These are phyloP conservation scores for Fusarium domesticum DNA, from an alignment of 2,329 filamentous ascomycete genomes.

Conservation along the genomic window DNA sequence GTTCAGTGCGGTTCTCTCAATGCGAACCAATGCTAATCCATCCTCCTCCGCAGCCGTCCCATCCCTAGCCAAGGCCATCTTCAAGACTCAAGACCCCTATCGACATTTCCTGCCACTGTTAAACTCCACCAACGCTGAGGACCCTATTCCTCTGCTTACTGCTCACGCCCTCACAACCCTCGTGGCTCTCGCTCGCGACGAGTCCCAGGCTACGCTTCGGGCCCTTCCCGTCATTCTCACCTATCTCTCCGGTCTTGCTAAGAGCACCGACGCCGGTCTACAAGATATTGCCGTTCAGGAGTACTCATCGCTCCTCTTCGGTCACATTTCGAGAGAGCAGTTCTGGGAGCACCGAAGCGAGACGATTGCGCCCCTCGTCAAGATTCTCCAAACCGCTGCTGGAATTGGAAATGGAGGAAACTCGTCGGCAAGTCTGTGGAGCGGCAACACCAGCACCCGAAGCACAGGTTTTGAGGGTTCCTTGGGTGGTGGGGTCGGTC, in stretches of 20 bases:
- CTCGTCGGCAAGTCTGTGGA: conserved; percentile 60
- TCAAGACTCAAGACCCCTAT: conserved; percentile 75
- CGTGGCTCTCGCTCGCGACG: conserved; percentile 65
- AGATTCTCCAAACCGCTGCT: conserved; percentile 77
- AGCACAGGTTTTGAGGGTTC: conserved; percentile 61
- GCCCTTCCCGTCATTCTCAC: conserved; percentile 79
- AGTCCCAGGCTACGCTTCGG: conserved; percentile 63
- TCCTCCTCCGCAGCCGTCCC: conserved; percentile 64
- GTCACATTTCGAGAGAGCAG: conserved; percentile 67
- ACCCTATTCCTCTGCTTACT: conserved; percentile 84
- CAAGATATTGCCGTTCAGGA: conserved; percentile 95
- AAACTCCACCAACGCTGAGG: conserved; percentile 70
- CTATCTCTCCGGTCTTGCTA: conserved; percentile 80
- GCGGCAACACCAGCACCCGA: conserved; percentile 50
- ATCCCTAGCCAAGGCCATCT: conserved; percentile 70
- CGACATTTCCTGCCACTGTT: conserved; percentile 81
- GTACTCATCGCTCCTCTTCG: conserved; percentile 81
- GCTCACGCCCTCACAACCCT: conserved; percentile 82
- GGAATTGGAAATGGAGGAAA: conserved; percentile 65
- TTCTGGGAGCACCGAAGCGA: conserved; percentile 92
- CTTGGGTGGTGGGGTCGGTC: conserved; percentile 76
- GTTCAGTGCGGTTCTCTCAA: background rate
- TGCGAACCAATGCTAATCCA: conserved; percentile 16
- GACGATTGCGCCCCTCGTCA: conserved; percentile 76
- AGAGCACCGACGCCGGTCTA: conserved; percentile 80